Evolutionary conservation across 2,329 filamentous ascomycete species (phyloP).

Genomic region (Colletotrichum abscissum): DNA sequence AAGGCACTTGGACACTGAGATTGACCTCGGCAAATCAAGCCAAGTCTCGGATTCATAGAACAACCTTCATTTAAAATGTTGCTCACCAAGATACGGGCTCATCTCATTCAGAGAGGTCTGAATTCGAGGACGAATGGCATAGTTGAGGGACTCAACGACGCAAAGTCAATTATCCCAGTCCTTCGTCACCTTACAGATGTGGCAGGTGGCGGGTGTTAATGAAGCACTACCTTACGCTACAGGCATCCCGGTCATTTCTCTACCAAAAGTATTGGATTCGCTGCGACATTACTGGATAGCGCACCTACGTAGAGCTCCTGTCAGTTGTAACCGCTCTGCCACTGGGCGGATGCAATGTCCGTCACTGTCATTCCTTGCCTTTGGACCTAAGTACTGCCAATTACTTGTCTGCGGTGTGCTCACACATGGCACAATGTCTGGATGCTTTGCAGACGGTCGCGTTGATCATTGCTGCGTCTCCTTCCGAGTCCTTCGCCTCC

Average conservation of each 20-base stretch:
- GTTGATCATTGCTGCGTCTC: not conserved
- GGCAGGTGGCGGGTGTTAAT: not conserved
- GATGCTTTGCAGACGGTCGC: not conserved
- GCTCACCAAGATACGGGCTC: not conserved
- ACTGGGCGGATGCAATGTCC: not conserved
- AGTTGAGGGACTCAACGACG: not conserved
- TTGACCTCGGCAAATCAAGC: not conserved
- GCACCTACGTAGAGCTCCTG: not conserved
- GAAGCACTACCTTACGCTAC: not conserved
- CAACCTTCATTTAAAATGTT: not conserved
- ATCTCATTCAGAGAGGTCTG: not conserved
- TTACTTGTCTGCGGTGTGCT: not conserved
- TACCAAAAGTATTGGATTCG: not conserved
- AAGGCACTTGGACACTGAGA: not conserved
- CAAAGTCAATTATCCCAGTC: not conserved
- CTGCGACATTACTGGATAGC: not conserved
- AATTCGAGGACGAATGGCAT: not conserved
- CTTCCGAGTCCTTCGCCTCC: not conserved
- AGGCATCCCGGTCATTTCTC: not conserved
- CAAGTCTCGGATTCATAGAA: not conserved
- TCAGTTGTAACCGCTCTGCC: not conserved
- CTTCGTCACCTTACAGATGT: not conserved
- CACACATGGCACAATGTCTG: not conserved
- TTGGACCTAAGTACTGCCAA: no score
- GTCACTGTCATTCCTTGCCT: not conserved